Percentiles rank a stretch among this genome's conserved stretches.
These are phyloP conservation scores for Salisapilia sapeloensis DNA, from an alignment of 352 stramenopile genomes.

Conservation along the genomic window DNA sequence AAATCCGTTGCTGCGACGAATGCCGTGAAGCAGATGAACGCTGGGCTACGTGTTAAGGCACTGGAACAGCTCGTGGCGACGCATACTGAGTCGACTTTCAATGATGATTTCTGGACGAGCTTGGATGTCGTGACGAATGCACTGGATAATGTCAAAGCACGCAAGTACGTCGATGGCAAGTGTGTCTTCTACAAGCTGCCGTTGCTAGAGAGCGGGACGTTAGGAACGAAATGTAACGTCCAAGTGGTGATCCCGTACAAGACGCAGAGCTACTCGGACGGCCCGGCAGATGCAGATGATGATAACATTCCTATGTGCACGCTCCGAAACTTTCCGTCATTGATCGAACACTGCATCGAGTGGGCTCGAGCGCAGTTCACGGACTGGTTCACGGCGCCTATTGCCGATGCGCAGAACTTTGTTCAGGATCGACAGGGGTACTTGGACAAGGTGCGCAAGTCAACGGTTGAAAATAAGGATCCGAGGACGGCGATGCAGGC, in stretches of 20 bases:
- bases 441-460: constrained; percentile 43
- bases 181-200: constrained; percentile 95
- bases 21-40: constrained; percentile 63
- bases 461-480: constrained; percentile 63
- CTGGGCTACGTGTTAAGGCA: constrained; percentile 56
- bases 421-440: constrained; percentile 51
- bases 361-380: constrained; percentile 89
- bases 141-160: constrained; percentile 97
- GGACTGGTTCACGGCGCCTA: constrained; percentile 68
- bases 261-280: constrained; percentile 89
- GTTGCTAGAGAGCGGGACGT: constrained; percentile 95
- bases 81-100: constrained; percentile 67
- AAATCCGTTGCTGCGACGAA: constrained; percentile 70
- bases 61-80: constrained; percentile 65
- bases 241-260: constrained; percentile 78
- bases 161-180: constrained; percentile 96
- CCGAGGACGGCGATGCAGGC: constrained; percentile 38
- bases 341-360: constrained; percentile 96
- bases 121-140: constrained; percentile 96
- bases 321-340: constrained; percentile 97
- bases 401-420: constrained; percentile 78
- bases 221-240: constrained; percentile 98
- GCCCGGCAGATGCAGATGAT: constrained; percentile 93
- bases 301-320: constrained; percentile 99
- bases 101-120: constrained; percentile 70